These are phyloP conservation scores for Cryphonectria naterciae DNA, from an alignment of 2,329 filamentous ascomycete species.

Conservation along the genomic window DNA sequence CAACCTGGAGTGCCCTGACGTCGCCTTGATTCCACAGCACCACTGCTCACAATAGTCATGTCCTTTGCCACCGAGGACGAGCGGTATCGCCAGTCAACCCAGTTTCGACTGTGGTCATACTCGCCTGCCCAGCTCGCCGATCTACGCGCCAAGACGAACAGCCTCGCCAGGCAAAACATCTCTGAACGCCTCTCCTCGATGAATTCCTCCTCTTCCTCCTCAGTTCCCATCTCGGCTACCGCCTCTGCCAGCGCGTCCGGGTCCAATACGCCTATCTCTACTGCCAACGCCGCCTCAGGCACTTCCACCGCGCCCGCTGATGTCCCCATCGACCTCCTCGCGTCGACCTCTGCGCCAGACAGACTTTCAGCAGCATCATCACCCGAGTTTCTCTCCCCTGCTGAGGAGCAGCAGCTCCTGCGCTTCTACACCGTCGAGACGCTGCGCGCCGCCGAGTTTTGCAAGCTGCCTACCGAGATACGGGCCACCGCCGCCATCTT, in stretches of 20 bases:
- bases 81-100: constrained; percentile 85
- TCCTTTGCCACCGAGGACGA: constrained; percentile 81
- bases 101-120: constrained; percentile 93
- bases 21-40: neutral
- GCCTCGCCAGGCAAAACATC: constrained; percentile 69
- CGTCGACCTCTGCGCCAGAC: neutral
- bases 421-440: constrained; percentile 72
- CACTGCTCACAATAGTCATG: constrained; percentile 50
- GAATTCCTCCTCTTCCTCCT: constrained; percentile 45
- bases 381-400: constrained; percentile 79
- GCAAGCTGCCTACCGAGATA: constrained; percentile 55
- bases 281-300: constrained; percentile 29
- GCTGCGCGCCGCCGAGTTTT: constrained; percentile 59
- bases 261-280: constrained; percentile 37
- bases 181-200: constrained; percentile 57
- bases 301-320: constrained; percentile 34
- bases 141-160: constrained; percentile 78
- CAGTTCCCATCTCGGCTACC: constrained; percentile 46
- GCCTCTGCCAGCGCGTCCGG: constrained; percentile 36
- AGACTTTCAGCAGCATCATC: constrained; percentile 43
- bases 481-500: constrained; percentile 83
- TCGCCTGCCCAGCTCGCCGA: constrained; percentile 71
- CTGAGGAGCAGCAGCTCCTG: constrained; percentile 82
- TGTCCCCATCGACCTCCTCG: constrained; percentile 19
- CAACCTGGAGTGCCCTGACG: neutral